A percentile compares a stretch with the other conserved stretches of the same genome.
phyloP scores from a whole-genome alignment of 2,329 filamentous ascomycete species.

The Fusarium burgessii region DNA sequence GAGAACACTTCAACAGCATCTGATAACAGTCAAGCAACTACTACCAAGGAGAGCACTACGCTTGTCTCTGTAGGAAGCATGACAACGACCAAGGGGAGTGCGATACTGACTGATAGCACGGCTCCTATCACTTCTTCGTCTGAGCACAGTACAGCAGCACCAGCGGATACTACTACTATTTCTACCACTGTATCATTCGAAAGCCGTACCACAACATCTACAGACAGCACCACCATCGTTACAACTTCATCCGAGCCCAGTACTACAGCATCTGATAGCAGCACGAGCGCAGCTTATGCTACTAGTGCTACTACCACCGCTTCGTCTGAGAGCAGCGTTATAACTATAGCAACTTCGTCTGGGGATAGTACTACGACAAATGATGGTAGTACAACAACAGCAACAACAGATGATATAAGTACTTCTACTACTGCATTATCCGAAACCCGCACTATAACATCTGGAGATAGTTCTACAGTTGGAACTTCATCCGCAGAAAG shows the following conservation, averaged over 20 bases:
- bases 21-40: not conserved
- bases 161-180: no score
- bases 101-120: accelerated
- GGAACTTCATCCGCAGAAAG: no score
- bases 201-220: not conserved
- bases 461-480: no score
- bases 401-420: no score
- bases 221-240: accelerated
- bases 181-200: no score
- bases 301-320: not conserved
- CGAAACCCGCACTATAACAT: no score
- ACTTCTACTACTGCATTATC: no score
- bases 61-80: not conserved
- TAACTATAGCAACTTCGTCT: accelerated
- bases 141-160: accelerated
- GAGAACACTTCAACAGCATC: accelerated
- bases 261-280: accelerated
- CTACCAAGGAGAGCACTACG: accelerated
- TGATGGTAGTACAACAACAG: not conserved
- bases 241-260: accelerated
- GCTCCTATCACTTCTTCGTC: accelerated
- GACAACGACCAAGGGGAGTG: accelerated
- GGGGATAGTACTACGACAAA: accelerated
- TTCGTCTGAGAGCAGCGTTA: not conserved
- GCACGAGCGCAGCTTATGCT: not conserved